These are phyloP conservation scores for Acorus gramineus DNA, from an alignment of 106 monocot species.

Conservation along the genomic window DNA sequence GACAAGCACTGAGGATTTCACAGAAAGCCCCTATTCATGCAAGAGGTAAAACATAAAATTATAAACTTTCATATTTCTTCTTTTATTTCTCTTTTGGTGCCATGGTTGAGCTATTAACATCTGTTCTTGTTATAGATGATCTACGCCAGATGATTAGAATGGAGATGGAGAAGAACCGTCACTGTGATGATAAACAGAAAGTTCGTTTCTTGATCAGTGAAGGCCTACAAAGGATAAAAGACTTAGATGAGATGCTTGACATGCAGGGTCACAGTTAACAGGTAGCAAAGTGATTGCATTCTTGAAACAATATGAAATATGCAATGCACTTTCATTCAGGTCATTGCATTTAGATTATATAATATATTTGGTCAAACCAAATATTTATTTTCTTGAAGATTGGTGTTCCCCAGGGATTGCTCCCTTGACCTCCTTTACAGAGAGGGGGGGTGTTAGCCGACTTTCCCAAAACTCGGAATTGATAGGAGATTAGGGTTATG, in stretches of 20 bases:
- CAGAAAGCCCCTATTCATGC: conserved; percentile 53
- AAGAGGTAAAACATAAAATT: conserved; percentile 31
- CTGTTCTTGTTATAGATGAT: conserved; percentile 39
- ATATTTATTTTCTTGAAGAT: too few species aligned
- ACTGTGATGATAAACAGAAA: conserved; percentile 60
- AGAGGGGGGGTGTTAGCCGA: too few species aligned
- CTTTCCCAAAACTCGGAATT: too few species aligned
- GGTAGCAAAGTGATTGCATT: not conserved
- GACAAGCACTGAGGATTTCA: conserved; percentile 51
- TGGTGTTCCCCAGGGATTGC: too few species aligned
- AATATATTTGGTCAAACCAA: too few species aligned
- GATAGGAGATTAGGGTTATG: too few species aligned
- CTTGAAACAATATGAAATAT: too few species aligned
- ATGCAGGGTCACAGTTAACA: conserved; percentile 51
- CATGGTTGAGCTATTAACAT: not conserved
- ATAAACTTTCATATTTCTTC: not conserved
- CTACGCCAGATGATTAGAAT: conserved; percentile 33
- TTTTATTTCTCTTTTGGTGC: not conserved
- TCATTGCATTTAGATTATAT: too few species aligned
- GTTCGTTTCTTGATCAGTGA: conserved; percentile 77
- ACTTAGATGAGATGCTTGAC: conserved; percentile 87
- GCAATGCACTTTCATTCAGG: too few species aligned
- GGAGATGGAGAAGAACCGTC: conserved; percentile 67
- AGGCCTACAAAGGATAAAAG: conserved; percentile 67
- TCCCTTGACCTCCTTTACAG: too few species aligned